phyloP scores from a whole-genome alignment of 208 protist genomes.

The Trypanosoma lewisi region DNA sequence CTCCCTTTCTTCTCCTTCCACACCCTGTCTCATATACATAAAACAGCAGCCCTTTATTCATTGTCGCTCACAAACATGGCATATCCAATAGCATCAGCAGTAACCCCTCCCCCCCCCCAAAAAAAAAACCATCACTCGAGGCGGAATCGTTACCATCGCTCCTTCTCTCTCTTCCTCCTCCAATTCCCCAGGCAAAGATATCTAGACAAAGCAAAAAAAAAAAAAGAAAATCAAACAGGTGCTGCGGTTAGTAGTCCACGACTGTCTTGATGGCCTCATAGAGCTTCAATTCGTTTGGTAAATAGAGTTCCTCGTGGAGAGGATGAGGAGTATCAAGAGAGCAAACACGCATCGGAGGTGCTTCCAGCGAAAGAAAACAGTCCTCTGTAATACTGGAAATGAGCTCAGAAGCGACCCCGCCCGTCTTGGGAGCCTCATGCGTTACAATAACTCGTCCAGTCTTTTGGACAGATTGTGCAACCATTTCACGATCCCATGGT shows the following conservation, averaged over 20 bases:
- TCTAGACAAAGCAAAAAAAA: neutral
- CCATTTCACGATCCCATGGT: conserved; percentile 95
- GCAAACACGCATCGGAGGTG: conserved; percentile 95
- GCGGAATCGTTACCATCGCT: too few relatives aligned
- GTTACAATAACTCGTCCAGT: conserved; percentile 90
- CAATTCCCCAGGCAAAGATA: too few relatives aligned
- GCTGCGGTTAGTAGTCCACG: conserved; percentile 35
- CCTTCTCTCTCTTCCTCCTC: too few relatives aligned
- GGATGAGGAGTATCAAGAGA: conserved; percentile 97
- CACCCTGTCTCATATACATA: too few relatives aligned
- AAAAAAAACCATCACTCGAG: too few relatives aligned
- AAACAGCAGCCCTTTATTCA: too few relatives aligned
- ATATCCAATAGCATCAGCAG: too few relatives aligned
- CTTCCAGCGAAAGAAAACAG: conserved; percentile 95
- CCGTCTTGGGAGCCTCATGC: conserved; percentile 95
- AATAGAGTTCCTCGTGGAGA: conserved; percentile 94
- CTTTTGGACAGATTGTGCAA: conserved; percentile 90
- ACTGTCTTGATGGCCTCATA: conserved; percentile 63
- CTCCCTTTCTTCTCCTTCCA: too few relatives aligned
- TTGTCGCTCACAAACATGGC: too few relatives aligned
- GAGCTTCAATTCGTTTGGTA: conserved; percentile 93
- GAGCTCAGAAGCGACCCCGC: conserved; percentile 95
- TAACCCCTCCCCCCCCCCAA: too few relatives aligned
- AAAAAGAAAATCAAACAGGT: neutral
- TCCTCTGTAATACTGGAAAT: conserved; percentile 89